These are phyloP conservation scores for Rachicladosporium sp. DNA, from an alignment of 2,329 filamentous ascomycete species.

Conservation along the genomic window DNA sequence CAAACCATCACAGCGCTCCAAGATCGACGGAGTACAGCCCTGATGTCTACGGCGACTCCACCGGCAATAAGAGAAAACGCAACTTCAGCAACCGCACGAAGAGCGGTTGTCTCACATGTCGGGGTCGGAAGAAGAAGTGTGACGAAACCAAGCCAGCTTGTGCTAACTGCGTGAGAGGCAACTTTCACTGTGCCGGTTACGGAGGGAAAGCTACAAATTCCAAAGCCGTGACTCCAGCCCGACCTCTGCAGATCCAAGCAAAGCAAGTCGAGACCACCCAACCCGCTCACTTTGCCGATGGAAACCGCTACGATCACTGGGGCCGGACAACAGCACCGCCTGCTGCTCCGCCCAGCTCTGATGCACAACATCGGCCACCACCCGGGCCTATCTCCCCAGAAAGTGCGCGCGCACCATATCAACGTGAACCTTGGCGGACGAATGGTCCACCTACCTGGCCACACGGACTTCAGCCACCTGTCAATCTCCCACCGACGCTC, in stretches of 20 bases:
- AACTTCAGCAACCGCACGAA: constrained; percentile 94
- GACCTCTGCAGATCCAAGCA: too few species aligned
- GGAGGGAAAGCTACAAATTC: constrained; percentile 30
- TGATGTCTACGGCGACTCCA: constrained; percentile 1
- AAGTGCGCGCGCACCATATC: too few species aligned
- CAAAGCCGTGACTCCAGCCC: not conserved
- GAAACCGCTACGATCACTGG: constrained; percentile 11
- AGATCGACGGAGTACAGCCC: not conserved
- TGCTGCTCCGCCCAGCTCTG: too few species aligned
- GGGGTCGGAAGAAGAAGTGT: constrained; percentile 92
- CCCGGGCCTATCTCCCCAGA: too few species aligned
- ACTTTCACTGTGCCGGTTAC: constrained; percentile 86
- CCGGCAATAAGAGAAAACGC: constrained; percentile 50
- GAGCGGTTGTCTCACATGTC: constrained; percentile 86
- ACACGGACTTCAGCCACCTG: too few species aligned
- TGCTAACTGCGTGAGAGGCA: constrained; percentile 80
- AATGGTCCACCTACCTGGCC: too few species aligned
- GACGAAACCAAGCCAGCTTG: constrained; percentile 89
- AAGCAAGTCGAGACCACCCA: too few species aligned
- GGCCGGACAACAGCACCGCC: constrained; percentile 5
- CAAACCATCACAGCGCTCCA: too few species aligned
- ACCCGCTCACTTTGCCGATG: not conserved
- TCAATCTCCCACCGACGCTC: too few species aligned
- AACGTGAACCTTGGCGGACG: too few species aligned
- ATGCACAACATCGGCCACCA: too few species aligned